Evolutionary conservation across 257 asterid species (phyloP), one percentile per base, ranked within the genome.

Genomic region (Penstemon barbatus): DNA sequence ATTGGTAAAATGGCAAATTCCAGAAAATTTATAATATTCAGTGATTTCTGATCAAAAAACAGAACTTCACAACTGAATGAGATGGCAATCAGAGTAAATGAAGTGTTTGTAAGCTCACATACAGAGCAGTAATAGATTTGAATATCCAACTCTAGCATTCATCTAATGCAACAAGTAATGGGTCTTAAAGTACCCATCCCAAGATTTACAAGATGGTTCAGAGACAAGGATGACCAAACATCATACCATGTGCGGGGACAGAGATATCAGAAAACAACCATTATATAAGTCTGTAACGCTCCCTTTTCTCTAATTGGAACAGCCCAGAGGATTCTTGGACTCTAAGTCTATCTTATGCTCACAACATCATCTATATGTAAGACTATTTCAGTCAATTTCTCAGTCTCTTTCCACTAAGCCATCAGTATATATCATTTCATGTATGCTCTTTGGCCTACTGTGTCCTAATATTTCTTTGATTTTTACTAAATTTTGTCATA

Each of bases 71-170:
- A 8, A 53, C 10, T 48, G 65, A 43, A 48, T 10, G 8, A n/a
- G 52, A 33, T n/a, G 6, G 41, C 61, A 57, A 44, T 61, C 9
- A 40, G 6, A 57, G 11, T 58, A 15, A 42, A 38, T 4, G 43
- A 61, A 12, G 50, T 46, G 48, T 60, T 19, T 66, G 52, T 6
- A n/a, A 59, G 70, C 63, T 51, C 15, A 5, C 48, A 61, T 7
- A 18, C 38, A 10, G 59, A 53, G 69, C 18, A 58, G 51, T 6
- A 25, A 59, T 37, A 7, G 33, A 15, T 49, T 8, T 49, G 5
- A 40, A 50, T 9, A 48, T 57, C 53, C n/a, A 65, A 58, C 59
- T 57, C 54, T 64, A 65, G 50, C 69, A 51, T 65, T 13, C 41
- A 71, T 8, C 53, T 43, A 19, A 53, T 36, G 18, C 9, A 63